phyloP scores from a whole-genome alignment of 495 filamentous ascomycete species.

The Hypoxylon crocopeplum region DNA sequence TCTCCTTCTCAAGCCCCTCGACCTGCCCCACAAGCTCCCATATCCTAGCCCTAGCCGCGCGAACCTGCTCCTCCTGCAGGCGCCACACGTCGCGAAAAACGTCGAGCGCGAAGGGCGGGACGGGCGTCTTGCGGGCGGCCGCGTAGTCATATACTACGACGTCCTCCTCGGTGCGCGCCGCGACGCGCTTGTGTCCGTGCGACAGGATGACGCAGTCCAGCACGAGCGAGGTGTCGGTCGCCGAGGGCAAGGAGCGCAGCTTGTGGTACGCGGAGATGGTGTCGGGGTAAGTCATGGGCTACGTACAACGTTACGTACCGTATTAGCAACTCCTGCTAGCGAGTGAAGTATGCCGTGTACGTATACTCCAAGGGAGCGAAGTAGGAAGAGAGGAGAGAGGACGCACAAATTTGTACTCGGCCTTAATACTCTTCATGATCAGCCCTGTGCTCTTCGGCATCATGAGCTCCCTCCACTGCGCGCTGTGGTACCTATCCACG shows the following conservation, averaged over 20 bases:
- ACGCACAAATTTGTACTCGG: conserved; percentile 91
- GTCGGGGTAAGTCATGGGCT: conserved; percentile 93
- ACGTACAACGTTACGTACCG: background rate
- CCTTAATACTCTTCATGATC: conserved; percentile 80
- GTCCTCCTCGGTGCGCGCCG: conserved; percentile 81
- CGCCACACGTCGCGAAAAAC: conserved; percentile 69
- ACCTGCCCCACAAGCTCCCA: conserved; percentile 62
- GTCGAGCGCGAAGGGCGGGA: conserved; percentile 71
- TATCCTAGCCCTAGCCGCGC: conserved; percentile 53
- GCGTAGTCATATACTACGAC: conserved; percentile 86
- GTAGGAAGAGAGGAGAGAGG: background rate
- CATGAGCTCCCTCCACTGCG: conserved; percentile 75
- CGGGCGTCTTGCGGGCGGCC: conserved; percentile 58
- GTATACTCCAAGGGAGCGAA: background rate
- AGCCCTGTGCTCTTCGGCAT: conserved; percentile 71
- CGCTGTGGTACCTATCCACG: conserved; percentile 68
- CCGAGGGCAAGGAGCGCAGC: conserved; percentile 55
- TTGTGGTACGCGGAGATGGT: conserved; percentile 89
- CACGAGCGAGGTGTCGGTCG: conserved; percentile 43
- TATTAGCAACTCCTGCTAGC: background rate
- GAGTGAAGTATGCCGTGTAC: background rate
- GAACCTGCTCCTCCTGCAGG: conserved; percentile 69
- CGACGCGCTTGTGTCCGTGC: conserved; percentile 78
- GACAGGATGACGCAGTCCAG: conserved; percentile 74
- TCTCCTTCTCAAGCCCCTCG: conserved; percentile 68